Conservation (phyloP, 2,329 filamentous ascomycete species). For the Botrytis tulipae region DNA sequence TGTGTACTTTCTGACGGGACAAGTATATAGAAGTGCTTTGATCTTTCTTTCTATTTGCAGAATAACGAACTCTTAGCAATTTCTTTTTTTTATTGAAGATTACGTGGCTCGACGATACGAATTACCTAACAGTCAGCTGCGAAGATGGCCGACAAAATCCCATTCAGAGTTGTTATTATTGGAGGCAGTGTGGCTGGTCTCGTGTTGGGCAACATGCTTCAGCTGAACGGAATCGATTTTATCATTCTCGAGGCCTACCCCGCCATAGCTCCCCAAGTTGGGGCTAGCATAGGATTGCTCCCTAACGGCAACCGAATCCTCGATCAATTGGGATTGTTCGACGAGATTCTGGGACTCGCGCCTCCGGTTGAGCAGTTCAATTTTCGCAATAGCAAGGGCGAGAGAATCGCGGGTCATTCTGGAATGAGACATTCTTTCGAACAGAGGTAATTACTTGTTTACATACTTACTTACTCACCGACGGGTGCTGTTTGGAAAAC, state of each 20-base stretch:
- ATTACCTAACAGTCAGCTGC: neutral
- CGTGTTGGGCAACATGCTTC: constrained; percentile 46
- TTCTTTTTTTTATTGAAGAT: neutral
- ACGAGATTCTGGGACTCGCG: constrained; percentile 12
- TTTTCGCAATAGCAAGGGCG: constrained; percentile 6
- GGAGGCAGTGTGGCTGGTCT: constrained; percentile 51
- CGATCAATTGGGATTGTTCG: constrained; percentile 48
- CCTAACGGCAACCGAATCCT: constrained; percentile 47
- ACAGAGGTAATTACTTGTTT: constrained; percentile 1
- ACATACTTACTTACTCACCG: neutral
- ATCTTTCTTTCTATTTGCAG: neutral
- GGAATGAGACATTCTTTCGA: neutral
- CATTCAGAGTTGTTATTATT: constrained; percentile 44
- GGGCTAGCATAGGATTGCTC: constrained; percentile 48
- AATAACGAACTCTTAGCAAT: neutral
- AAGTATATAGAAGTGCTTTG: neutral
- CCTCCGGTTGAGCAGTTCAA: constrained; percentile 13
- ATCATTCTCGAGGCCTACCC: constrained; percentile 47
- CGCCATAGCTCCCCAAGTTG: constrained; percentile 46
- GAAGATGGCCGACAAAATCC: constrained; percentile 7
- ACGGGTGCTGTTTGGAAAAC: no score
- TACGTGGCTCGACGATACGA: neutral
- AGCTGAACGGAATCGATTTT: constrained; percentile 48
- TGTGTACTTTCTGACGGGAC: neutral
- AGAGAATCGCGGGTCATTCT: constrained; percentile 4